Conservation (phyloP, 164 flowering plant species). For the Pachysandra terminalis region DNA sequence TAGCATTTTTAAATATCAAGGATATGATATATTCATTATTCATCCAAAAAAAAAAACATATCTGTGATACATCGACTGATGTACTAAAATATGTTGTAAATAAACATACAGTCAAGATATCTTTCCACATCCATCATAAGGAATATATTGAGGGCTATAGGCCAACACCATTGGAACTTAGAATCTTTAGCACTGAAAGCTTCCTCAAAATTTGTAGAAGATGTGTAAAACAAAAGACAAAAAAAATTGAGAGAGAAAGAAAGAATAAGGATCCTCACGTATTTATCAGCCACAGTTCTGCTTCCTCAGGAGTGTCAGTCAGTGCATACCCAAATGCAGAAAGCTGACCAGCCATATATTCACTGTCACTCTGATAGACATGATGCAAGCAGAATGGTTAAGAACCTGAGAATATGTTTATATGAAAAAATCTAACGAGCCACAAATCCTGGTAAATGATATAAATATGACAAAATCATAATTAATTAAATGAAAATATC, state of each 20-base stretch:
- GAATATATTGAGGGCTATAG: no score
- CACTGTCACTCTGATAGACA: slow-evolving; percentile 85
- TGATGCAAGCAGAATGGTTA: neutral
- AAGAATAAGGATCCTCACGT: slow-evolving; percentile 46
- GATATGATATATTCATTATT: no score
- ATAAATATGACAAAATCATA: neutral
- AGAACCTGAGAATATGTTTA: neutral
- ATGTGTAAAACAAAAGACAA: neutral
- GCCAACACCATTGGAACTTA: no score
- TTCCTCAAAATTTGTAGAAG: neutral
- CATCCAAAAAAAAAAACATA: no score
- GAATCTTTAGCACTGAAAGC: neutral
- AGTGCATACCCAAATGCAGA: slow-evolving; percentile 89
- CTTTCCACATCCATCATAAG: no score
- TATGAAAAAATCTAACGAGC: neutral
- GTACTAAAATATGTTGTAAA: no score
- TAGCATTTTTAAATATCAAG: no score
- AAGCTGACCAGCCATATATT: slow-evolving; percentile 99
- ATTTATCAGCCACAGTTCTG: slow-evolving; percentile 95
- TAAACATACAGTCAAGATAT: no score
- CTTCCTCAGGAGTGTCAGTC: slow-evolving; percentile 77
- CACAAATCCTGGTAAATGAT: neutral
- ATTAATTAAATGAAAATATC: no score
- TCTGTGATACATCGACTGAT: no score
- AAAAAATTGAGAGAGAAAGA: neutral